Evolutionary conservation across 768 basidiomycete genomes (phyloP), one percentile per base, ranked within the genome.

Genomic region (Boletus patriciae): DNA sequence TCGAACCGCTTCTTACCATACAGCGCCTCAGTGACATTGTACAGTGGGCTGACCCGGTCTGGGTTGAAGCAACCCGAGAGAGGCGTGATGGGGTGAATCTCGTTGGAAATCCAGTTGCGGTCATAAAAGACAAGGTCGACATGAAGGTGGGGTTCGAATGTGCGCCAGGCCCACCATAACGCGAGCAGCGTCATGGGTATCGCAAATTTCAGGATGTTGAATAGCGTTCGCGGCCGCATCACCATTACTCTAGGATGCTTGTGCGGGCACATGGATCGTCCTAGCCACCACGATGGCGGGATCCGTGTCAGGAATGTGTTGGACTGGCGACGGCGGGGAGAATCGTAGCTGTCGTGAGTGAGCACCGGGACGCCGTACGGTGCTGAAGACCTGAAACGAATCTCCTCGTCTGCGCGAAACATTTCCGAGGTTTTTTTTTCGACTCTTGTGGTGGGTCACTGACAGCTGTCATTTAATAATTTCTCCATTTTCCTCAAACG

Each of bases 101-200:
- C 89, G 31, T 78, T 70, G 46, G 79, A 69, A 33, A 94, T 77
- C 92, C 94, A 97, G 34, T 76, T 73, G 25, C 88, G 82, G 57
- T 80, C 77, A 73, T 92, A 94, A 64, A 93, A 83, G 25, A 87
- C 78, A 29, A 95, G 74, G 73, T 97, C 94, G 64, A 97, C 73
- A 66, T 97, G 93, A 31, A 72, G 66, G 37, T 72, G 70, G 3
- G 91, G 83, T 69, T 96, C 89, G 73, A 85, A 90, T 38, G 82
- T 68, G 60, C 80, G 77, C 58, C 84, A 75, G 2, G 74, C 75
- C 62, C 58, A 82, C 62, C 60, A 74, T 40, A 64, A 50, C 19
- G 54, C 31, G 38, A 71, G 29, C 2, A 67, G 23, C 6, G 66
- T 50, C 25, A 72, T 36, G 6, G 79, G 79, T 19, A 83, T 54